Percentiles rank a stretch among this genome's conserved stretches.
These are phyloP conservation scores for Zygotorulaspora florentina DNA, from an alignment of 805 yeast genomes.

Conservation along the genomic window DNA sequence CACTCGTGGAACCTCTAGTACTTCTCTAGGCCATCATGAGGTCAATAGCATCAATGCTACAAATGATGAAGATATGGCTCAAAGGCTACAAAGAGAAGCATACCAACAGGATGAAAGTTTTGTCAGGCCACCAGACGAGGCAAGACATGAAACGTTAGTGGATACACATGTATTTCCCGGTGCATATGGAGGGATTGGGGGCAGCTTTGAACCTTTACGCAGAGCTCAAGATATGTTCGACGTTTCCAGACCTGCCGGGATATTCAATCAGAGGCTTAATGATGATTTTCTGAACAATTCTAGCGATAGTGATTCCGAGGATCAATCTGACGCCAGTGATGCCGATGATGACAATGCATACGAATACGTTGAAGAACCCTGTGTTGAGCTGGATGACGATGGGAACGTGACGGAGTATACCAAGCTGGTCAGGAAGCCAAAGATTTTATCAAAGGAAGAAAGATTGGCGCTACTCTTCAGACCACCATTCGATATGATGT, in stretches of 20 bases:
- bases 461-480: slow-evolving; percentile 78
- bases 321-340: slow-evolving; percentile 37
- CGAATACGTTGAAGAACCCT: slow-evolving; percentile 34
- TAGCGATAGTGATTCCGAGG: slow-evolving; percentile 36
- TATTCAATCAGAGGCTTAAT: slow-evolving; percentile 37
- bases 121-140: slow-evolving; percentile 75
- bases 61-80: slow-evolving; percentile 55
- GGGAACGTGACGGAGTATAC: slow-evolving; percentile 36
- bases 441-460: slow-evolving; percentile 34
- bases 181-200: slow-evolving; percentile 39
- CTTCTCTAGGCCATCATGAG: slow-evolving; percentile 7
- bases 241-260: slow-evolving; percentile 32
- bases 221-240: slow-evolving; percentile 34
- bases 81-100: slow-evolving; percentile 59
- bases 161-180: slow-evolving; percentile 36
- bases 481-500: slow-evolving; percentile 91
- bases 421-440: slow-evolving; percentile 27
- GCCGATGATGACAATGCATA: slow-evolving; percentile 38
- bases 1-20: slow-evolving; percentile 2
- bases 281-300: slow-evolving; percentile 16
- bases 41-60: slow-evolving; percentile 10
- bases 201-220: slow-evolving; percentile 28
- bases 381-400: slow-evolving; percentile 34
- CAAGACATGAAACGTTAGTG: slow-evolving; percentile 62
- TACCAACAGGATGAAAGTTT: slow-evolving; percentile 42